These are phyloP conservation scores for Salix viminalis DNA, from an alignment of 345 rosid genomes.

Conservation along the genomic window DNA sequence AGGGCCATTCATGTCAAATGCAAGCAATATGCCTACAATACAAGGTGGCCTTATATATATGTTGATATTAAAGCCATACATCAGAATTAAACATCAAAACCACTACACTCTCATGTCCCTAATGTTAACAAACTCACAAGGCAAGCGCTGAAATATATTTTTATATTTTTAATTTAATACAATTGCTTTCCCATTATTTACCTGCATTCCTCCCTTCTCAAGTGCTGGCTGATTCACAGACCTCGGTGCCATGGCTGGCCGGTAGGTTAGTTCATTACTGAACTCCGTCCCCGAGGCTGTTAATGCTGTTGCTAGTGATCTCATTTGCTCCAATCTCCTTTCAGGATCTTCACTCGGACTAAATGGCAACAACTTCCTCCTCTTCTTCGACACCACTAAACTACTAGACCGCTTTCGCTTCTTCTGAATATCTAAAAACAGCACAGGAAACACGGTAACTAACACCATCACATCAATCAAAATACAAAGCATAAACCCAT, in stretches of 20 bases:
- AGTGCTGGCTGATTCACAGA: conserved; percentile 21
- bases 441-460: background rate
- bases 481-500: background rate
- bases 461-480: background rate
- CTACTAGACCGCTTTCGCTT: conserved; percentile 18
- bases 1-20: background rate
- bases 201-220: conserved; percentile 35
- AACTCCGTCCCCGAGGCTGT: conserved; percentile 19
- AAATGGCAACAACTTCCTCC: conserved; percentile 21
- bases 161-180: background rate
- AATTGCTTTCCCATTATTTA: background rate
- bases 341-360: conserved; percentile 23
- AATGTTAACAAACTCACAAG: background rate
- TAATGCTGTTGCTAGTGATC: conserved; percentile 28
- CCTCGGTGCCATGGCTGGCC: conserved; percentile 21
- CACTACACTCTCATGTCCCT: background rate
- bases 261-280: conserved; percentile 24
- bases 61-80: background rate
- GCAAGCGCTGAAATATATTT: background rate
- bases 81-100: background rate
- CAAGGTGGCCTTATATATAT: background rate
- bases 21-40: background rate
- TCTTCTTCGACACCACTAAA: conserved; percentile 24
- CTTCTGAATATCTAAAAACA: conserved; percentile 9
- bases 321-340: conserved; percentile 24